Percentiles rank a stretch among this genome's conserved stretches.
Conservation (phyloP, 768 basidiomycete species). For the Rossbeevera mucosa region DNA sequence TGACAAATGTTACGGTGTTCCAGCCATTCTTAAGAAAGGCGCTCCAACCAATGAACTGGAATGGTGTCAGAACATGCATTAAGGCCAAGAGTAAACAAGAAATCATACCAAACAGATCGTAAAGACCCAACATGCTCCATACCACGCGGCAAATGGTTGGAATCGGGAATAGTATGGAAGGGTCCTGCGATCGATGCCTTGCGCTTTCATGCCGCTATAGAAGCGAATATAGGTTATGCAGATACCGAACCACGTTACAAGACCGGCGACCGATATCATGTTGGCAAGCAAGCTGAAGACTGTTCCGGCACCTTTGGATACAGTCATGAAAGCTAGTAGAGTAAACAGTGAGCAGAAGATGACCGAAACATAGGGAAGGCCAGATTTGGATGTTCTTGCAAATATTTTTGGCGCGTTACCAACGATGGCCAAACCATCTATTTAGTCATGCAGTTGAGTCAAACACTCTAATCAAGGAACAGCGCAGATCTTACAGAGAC, state of each 20-base stretch:
- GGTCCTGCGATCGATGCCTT: conserved; percentile 65
- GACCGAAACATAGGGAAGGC: conserved; percentile 74
- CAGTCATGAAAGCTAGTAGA: conserved; percentile 75
- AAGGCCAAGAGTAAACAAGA: neutral
- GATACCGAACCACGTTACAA: conserved; percentile 82
- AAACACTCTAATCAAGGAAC: neutral
- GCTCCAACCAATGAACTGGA: conserved; percentile 43
- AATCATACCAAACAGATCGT: conserved; percentile 59
- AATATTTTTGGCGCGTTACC: conserved; percentile 86
- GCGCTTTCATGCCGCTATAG: conserved; percentile 70
- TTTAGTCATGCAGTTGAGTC: neutral
- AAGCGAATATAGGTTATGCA: conserved; percentile 76
- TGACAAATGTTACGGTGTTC: conserved; percentile 65
- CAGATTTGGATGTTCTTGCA: conserved; percentile 58
- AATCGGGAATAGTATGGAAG: conserved; percentile 68
- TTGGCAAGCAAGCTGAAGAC: conserved; percentile 82
- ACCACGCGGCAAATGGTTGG: conserved; percentile 76
- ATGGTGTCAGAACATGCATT: conserved; percentile 28
- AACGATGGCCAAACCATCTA: conserved; percentile 74
- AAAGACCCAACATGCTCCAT: conserved; percentile 30
- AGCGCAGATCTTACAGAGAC: conserved; percentile 58
- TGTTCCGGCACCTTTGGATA: conserved; percentile 55
- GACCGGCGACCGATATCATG: conserved; percentile 61
- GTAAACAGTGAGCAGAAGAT: conserved; percentile 67
- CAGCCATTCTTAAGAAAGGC: conserved; percentile 54